Percentiles rank a stretch among this genome's conserved stretches.
These are phyloP conservation scores for Ustilago hordei DNA, from an alignment of 1,284 basidiomycete species.

Conservation along the genomic window DNA sequence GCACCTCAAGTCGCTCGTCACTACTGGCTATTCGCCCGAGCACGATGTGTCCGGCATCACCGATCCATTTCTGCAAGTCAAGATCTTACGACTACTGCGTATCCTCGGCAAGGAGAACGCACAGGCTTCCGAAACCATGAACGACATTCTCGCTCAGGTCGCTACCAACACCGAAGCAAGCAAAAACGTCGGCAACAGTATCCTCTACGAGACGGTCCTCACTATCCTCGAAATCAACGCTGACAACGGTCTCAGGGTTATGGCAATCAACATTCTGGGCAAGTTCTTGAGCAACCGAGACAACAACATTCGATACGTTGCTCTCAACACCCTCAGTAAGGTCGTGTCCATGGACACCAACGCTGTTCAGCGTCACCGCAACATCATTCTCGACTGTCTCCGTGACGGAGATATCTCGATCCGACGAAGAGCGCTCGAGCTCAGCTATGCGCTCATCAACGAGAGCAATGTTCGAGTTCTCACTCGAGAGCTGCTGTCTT, in stretches of 20 bases:
- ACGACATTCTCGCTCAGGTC: conserved; percentile 97
- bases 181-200: conserved; percentile 98
- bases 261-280: conserved; percentile 99
- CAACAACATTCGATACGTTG: conserved; percentile 98
- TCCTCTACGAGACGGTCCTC: conserved; percentile 96
- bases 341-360: conserved; percentile 98
- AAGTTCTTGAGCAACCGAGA: conserved; percentile 98
- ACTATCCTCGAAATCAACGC: conserved; percentile 99
- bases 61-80: conserved; percentile 97
- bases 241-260: conserved; percentile 92
- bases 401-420: conserved; percentile 99
- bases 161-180: conserved; percentile 98
- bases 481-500: conserved; percentile 90
- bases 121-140: conserved; percentile 92
- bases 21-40: conserved; percentile 97
- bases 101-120: conserved; percentile 86
- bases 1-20: conserved; percentile 93
- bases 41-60: conserved; percentile 99
- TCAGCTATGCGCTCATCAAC: conserved; percentile 97
- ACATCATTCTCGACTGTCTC: conserved; percentile 97
- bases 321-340: conserved; percentile 97
- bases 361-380: conserved; percentile 96
- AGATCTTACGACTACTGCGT: conserved; percentile 91
- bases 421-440: conserved; percentile 91
- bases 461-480: conserved; percentile 93